phyloP scores from a whole-genome alignment of 2,329 filamentous ascomycete species.

The Trichoderma brevicompactum region DNA sequence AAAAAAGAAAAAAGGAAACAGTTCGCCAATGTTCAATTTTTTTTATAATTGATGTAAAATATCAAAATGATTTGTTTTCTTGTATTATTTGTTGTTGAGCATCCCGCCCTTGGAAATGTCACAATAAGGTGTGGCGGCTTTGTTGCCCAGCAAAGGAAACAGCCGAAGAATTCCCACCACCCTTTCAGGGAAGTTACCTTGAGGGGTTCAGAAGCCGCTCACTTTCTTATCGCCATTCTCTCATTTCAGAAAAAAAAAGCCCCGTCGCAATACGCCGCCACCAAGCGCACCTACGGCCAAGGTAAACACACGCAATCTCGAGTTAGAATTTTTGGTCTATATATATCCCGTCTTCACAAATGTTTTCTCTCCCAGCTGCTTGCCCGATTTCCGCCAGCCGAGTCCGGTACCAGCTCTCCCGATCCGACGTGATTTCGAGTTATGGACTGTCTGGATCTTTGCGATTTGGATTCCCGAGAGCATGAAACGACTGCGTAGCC shows the following conservation, averaged over 20 bases:
- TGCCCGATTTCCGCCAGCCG: slow-evolving; percentile 44
- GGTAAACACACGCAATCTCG: slow-evolving; percentile 14
- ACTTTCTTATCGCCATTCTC: slow-evolving; percentile 29
- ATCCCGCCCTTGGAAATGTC: no score
- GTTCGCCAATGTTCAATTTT: no score
- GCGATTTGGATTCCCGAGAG: slow-evolving; percentile 40
- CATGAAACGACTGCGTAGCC: slow-evolving; percentile 42
- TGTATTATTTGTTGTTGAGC: no score
- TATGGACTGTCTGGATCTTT: slow-evolving; percentile 42
- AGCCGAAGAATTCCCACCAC: slow-evolving; percentile 34
- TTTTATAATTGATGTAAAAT: no score
- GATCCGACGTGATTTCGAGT: slow-evolving; percentile 37
- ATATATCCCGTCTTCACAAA: slow-evolving; percentile 39
- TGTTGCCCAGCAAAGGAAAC: slow-evolving; percentile 1
- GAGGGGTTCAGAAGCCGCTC: slow-evolving; percentile 33
- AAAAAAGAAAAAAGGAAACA: no score
- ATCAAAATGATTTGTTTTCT: no score
- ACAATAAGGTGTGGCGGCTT: slow-evolving; percentile 5
- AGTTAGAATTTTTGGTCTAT: slow-evolving; percentile 16
- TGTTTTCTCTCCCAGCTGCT: slow-evolving; percentile 44
- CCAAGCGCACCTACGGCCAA: slow-evolving; percentile 13
- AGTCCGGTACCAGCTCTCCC: slow-evolving; percentile 40
- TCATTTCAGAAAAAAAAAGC: slow-evolving; percentile 23
- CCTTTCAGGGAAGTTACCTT: slow-evolving; percentile 29
- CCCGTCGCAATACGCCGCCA: slow-evolving; percentile 23